Evolutionary conservation across 192 early-diverging fungal species (phyloP), one percentile per base, ranked within the genome.

Genomic region (Chytriomyces hyalinus): DNA sequence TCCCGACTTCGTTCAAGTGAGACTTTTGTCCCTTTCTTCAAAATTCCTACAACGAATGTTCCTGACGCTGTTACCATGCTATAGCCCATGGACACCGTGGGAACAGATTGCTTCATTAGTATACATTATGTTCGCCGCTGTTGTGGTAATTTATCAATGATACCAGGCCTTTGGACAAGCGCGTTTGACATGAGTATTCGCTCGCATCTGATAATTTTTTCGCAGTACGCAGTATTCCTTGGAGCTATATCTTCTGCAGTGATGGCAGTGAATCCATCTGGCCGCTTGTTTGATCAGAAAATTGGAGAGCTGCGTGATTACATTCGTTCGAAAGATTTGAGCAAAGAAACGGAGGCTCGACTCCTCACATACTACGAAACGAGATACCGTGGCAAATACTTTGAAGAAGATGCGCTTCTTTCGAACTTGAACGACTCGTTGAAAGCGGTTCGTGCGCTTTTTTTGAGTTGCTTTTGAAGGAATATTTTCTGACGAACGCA

Each of bases 321-420:
- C 71, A 49, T 73, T n/a, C 10, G 49, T 13, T 73, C 59, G 72
- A 82, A 82, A 64, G 20, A 77, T 43, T 28, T 82, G 28, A 49
- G 26, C 50, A 6, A 7, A 11, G 62, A 75, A 26, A 74, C 68
- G 15, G 50, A 75, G 20, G 13, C 22, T 0, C 82, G 78, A 63
- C 45, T 82, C 36, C 13, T 71, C 9, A 28, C 6, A 4, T 82
- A 82, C 49, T 82, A 75, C 44, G 77, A 81, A 48, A 68, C 70
- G 6, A 79, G 80, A 45, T 81, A 81, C 60, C 75, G 71, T 28
- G 80, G 80, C 4, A 81, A 81, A 61, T 81, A 49, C 67, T 81
- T 81, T 60, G 71, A 81, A 64, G 80, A 81, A 50, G 67, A 70
- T 10, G 44, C n/a, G 9, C 49, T 81, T 0, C 48, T 81, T 43